Percentiles rank a stretch among this genome's conserved stretches.
Conservation (phyloP, 208 protist genomes). For the Crithidia fasciculata region DNA sequence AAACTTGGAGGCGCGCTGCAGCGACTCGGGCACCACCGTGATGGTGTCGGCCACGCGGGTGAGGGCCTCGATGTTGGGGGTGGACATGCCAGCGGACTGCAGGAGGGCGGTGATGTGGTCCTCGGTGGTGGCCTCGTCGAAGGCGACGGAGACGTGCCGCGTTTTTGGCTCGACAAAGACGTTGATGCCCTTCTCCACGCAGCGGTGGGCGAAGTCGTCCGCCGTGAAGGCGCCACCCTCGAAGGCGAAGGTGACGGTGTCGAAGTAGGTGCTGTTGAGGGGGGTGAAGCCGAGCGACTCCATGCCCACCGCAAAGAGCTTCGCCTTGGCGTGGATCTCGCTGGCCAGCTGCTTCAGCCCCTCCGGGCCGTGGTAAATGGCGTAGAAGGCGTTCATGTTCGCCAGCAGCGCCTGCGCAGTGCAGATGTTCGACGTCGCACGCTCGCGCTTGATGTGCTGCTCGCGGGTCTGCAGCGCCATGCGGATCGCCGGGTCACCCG, state of each 20-base stretch:
- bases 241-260: slow-evolving; percentile 87
- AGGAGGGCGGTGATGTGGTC: slow-evolving; percentile 85
- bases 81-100: slow-evolving; percentile 66
- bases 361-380: slow-evolving; percentile 97
- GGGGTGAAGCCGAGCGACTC: slow-evolving; percentile 71
- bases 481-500: slow-evolving; percentile 91
- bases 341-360: slow-evolving; percentile 94
- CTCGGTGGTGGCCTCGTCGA: slow-evolving; percentile 94
- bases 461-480: slow-evolving; percentile 98
- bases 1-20: slow-evolving; percentile 82
- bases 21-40: slow-evolving; percentile 41
- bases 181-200: slow-evolving; percentile 91
- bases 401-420: slow-evolving; percentile 98
- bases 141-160: slow-evolving; percentile 78
- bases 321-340: slow-evolving; percentile 88
- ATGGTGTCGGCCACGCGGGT: slow-evolving; percentile 49
- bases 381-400: slow-evolving; percentile 97
- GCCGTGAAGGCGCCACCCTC: slow-evolving; percentile 40
- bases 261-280: slow-evolving; percentile 84
- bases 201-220: slow-evolving; percentile 61
- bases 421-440: slow-evolving; percentile 97
- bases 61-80: slow-evolving; percentile 54
- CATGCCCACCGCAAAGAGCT: slow-evolving; percentile 85
- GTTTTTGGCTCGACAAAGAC: slow-evolving; percentile 70
- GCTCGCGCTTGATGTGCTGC: slow-evolving; percentile 98